Evolutionary conservation across 139 green algal species (phyloP), one percentile per base, ranked within the genome.

Genomic region (Mesotaenium endlicherianum): DNA sequence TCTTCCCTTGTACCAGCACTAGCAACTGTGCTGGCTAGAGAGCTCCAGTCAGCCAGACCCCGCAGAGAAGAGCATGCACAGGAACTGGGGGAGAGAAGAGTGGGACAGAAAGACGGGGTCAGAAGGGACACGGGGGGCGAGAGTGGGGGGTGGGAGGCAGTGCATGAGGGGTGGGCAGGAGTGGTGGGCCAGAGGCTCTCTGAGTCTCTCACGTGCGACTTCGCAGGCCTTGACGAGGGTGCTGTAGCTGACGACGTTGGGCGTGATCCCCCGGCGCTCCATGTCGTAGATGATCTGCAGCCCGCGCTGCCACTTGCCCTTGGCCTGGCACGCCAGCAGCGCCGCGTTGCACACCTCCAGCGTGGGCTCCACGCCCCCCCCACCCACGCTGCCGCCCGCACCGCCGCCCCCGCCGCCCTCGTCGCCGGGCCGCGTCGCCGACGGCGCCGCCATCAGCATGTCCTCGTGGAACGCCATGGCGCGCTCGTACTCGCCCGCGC

Each of bases 191-290:
- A 36, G 55, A 39, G 55, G 34, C 31, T 26, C n/a, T 67, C n/a
- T 67, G 31, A 1, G 3, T n/a, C 34, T 67, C n/a, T 5, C 81
- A 55, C 81, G 77, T 53, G 91, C 91, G n/a, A 75, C 79, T 38
- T 91, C 88, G 47, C 90, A 93, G 1, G 91, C 90, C 31, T 89
- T 40, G 17, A 93, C 85, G n/a, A 94, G 81, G 20, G 59, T 88
- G 44, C 87, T 89, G 50, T 87, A 87, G 6, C 41, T 88, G 20
- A 86, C 20, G 16, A 89, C 80, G 2, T 87, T 76, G 14, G 81
- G 38, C 6, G 38, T n/a, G 11, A 87, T 82, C 0, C 81, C 81
- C 47, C 31, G 34, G 14, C 47, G 57, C 80, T 88, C 40, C 81
- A 87, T 87, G 11, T 57, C 36, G 81, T 72, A 75, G 39, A 86